A percentile compares a stretch with the other conserved stretches of the same genome.
These are phyloP conservation scores for Anthoceros angustus DNA, from an alignment of 225 moss, liverwort and hornwort genomes.

Conservation along the genomic window DNA sequence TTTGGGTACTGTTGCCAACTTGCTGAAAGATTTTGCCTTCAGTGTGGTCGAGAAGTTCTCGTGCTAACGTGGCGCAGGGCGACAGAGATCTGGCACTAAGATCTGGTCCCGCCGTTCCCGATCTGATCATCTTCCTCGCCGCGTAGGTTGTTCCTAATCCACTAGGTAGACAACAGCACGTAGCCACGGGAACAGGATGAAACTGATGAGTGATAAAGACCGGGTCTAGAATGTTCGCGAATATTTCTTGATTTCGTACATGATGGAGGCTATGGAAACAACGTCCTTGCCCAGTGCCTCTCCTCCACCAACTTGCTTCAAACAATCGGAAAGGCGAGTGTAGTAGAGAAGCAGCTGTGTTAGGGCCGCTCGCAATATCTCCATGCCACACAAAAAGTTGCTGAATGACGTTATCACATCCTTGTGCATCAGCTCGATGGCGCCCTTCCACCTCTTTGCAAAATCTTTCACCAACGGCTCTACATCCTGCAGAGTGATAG, in stretches of 20 bases:
- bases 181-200: no score
- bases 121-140: no score
- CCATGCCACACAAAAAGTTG: conserved; percentile 99
- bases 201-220: neutral
- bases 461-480: conserved; percentile 96
- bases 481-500: conserved; percentile 74
- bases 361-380: conserved; percentile 88
- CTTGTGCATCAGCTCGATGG: conserved; percentile 97
- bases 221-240: conserved; percentile 72
- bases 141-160: no score
- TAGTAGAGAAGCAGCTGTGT: conserved; percentile 90
- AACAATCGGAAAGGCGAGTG: conserved; percentile 85
- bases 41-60: no score
- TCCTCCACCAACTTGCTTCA: conserved; percentile 83
- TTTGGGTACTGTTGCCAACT: no score
- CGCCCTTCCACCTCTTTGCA: conserved; percentile 86
- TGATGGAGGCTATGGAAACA: conserved; percentile 91
- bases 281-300: conserved; percentile 92
- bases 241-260: conserved; percentile 98
- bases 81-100: no score
- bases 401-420: conserved; percentile 98
- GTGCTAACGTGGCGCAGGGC: no score
- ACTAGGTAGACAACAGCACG: no score
- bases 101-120: no score
- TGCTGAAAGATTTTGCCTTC: no score